Evolutionary conservation across 2,329 filamentous ascomycete genomes (phyloP), one percentile per base, ranked within the genome.

Genomic region (Claviceps spartinae): DNA sequence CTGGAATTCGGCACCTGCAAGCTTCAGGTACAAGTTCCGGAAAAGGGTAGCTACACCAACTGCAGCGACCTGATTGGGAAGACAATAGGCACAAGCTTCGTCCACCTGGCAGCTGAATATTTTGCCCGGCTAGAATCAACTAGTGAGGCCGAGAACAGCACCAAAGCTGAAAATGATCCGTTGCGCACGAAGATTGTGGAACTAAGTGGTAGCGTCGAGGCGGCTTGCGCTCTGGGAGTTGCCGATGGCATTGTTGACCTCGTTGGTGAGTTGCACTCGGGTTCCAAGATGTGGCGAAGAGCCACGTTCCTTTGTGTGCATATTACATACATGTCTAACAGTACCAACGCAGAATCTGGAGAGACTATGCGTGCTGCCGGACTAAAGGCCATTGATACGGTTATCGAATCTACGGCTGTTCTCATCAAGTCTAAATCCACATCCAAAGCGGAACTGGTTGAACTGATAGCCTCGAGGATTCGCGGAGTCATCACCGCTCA

Each of bases 281-380:
- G 9, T 8, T 3, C 18, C 5, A 24, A 24, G 2, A 24, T 37
- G 26, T 37, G 30, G 6, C 20, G 18, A 8, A 30, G 8, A 30
- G 26, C 18, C 6, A 8, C 6, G 16, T 14, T 38, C 14, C 9
- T 16, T 36, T 16, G 16, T 26, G 22, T 6, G 26, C 26, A 30
- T 30, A 30, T 30, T 30, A 3, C 26, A 30, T 30, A 9, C 26
- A 43, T 16, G 41, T 43, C 58, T 63, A 40, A 63, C 54, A 48
- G 43, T 8, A 11, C 6, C 2, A 26, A 18, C 9, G 20, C 60
- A 93, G 91, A 98, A 75, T 97, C 93, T 20, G 93, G 93, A 52
- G 91, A 97, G 70, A 98, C 93, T 0, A 98, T 98, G 93, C 86
- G 87, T 63, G 93, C 91, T 20, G 91, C 91, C 44, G 93, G 93